Base-by-base conservation (phyloP, 2,329 filamentous ascomycete genomes). In the Clonostachys rhizophaga region DNA sequence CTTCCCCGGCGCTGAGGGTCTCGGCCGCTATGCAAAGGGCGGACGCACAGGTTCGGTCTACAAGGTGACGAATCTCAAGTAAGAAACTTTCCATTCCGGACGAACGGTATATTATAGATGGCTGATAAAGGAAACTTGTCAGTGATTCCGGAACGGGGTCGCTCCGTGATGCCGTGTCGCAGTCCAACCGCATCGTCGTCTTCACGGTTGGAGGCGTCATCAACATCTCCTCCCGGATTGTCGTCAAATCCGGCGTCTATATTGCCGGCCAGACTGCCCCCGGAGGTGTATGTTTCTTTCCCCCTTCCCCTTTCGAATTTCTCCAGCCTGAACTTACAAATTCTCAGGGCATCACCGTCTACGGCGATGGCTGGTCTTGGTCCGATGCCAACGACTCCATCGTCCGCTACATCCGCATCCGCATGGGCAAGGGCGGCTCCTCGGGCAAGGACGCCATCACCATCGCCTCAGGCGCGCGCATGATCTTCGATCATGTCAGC, bases 401-500 rank as follows among this genome's bases (percentile, higher is more conserved):
- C 49, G 70, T 78, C 34, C 70, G 77, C n/a, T 78, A 80, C 56
- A 68, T 80, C 17, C 69, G 75, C 16, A 71, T 81, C 46, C 71
- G 75, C 24, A 78, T 78, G 74, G 76, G 76, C 34, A 72, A 67
- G 43, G 60, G 65, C 7, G 75, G 75, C 5, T 63, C 62, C n/a
- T 70, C 68, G 4, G 75, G 75, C 8, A 81, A 81, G 54, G 75
- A 79, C 49, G 77, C 67, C 3, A 67, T 79, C 40, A 72, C 67
- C 16, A 78, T 81, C 47, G 76, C 75, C 6, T 68, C 75, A 9
- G 75, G 75, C 8, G 60, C 61, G 34, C 75, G 71, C 51, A 76
- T 81, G 64, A 79, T 81, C 42, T 76, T 81, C 52, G 77, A 80
- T 55, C 78, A 81, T 50, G 61, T 78, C 34, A 73, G 69, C 17